Evolutionary conservation across 768 basidiomycete genomes (phyloP), one percentile per base, ranked within the genome.

Genomic region (Tylopilus subfusipes): DNA sequence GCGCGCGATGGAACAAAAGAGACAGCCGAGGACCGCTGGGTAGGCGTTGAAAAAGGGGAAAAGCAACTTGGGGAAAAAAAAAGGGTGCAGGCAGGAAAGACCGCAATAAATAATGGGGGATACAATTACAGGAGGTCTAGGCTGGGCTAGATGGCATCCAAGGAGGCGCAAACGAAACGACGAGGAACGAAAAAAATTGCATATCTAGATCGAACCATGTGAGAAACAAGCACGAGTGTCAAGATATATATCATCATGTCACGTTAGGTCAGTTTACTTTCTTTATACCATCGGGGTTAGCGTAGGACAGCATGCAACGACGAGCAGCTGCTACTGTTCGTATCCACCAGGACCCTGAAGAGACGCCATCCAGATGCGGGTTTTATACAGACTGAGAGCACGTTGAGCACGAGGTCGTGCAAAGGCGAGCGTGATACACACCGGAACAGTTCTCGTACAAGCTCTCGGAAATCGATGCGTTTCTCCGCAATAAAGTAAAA

Each of bases 401-500:
- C 12, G 18, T 13, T 56, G 24, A 53, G 33, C 27, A 40, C 31
- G 33, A 52, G 29, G 14, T 58, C 58, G 52, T 55, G 48, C 11
- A 55, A 56, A 42, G 19, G 38, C 4, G 12, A 38, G 13, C 10
- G 22, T 19, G 31, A 48, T 18, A 29, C 60, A 48, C 57, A 92
- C 88, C 93, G 80, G 80, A 97, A 97, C 42, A 96, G 75, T 72
- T 97, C 94, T 67, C 93, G 84, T 36, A 98, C 95, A 59, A 98
- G 83, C 72, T 98, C 95, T 63, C 96, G 83, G 75, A 98, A 97
- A 72, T 93, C 91, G 65, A 98, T 95, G 61, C 96, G 78, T 72
- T 93, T 93, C 63, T 97, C 94, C 50, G 96, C 93, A 55, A 95
- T 77, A 70, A 97, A 99, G 75, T 98, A 98, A 77, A 98, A 98